Evolutionary conservation across 768 basidiomycete species (phyloP).

Genomic region (Boletus reticulatus): DNA sequence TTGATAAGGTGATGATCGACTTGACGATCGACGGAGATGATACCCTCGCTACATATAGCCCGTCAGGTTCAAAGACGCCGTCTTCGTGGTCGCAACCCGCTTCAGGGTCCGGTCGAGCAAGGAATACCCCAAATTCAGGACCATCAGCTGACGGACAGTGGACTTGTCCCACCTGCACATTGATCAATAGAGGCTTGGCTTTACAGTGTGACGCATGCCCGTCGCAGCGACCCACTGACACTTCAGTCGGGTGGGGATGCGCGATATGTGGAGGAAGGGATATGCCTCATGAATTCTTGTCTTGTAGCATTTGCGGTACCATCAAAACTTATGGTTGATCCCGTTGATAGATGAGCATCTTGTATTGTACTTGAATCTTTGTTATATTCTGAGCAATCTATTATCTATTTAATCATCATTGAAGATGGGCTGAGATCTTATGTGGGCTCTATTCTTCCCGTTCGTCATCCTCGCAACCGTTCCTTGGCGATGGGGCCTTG

Average conservation of each 20-base stretch:
- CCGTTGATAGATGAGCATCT: not conserved
- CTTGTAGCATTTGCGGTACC: conserved; percentile 68
- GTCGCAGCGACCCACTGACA: conserved; percentile 36
- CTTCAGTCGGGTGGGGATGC: conserved; percentile 59
- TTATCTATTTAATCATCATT: no score
- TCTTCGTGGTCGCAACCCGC: conserved; percentile 3
- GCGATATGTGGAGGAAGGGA: conserved; percentile 58
- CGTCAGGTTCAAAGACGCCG: conserved; percentile 33
- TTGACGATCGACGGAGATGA: conserved; percentile 41
- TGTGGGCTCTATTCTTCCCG: no score
- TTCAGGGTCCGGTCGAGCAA: not conserved
- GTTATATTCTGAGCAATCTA: not conserved
- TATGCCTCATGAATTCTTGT: conserved; percentile 68
- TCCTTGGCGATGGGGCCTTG: no score
- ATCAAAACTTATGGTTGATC: conserved; percentile 47
- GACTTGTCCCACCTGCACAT: conserved; percentile 62
- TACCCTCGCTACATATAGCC: not conserved
- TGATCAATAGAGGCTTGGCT: conserved; percentile 50
- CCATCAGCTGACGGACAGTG: conserved; percentile 35
- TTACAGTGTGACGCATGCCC: conserved; percentile 65
- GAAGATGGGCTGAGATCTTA: no score
- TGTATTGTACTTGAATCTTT: not conserved
- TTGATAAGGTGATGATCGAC: conserved; percentile 54
- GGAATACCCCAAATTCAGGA: not conserved
- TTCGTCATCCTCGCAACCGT: no score